phyloP scores from a whole-genome alignment of 208 protist species.

The Balamuthia mandrillaris region DNA sequence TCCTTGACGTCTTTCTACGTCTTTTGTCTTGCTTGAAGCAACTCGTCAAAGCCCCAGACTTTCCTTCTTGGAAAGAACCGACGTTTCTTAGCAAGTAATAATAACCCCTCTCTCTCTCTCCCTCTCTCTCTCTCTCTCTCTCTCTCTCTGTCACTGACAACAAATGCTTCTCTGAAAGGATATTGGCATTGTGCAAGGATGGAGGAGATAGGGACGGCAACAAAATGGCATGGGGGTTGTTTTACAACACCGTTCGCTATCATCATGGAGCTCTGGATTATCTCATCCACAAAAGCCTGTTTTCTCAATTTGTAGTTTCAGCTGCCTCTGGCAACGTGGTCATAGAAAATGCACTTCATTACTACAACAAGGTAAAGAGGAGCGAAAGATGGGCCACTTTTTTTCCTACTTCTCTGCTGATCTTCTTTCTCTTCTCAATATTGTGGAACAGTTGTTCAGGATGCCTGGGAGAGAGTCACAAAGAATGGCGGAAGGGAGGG shows the following conservation, averaged over 20 bases:
- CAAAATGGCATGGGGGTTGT: background rate
- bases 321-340: conserved; percentile 23
- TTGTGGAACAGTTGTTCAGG: background rate
- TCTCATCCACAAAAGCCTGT: background rate
- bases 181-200: background rate
- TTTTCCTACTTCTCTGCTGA: background rate
- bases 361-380: conserved; percentile 5
- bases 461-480: background rate
- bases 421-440: background rate
- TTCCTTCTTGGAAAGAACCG: background rate
- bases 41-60: too few species aligned
- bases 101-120: background rate
- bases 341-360: conserved; percentile 6
- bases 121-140: background rate
- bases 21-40: too few species aligned
- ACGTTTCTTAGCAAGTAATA: background rate
- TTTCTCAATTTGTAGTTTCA: conserved; percentile 6
- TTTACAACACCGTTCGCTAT: background rate
- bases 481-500: background rate
- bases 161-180: background rate
- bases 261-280: conserved; percentile 4
- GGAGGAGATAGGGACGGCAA: background rate
- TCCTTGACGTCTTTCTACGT: too few species aligned
- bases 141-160: background rate
- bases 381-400: background rate